phyloP scores from a whole-genome alignment of 495 filamentous ascomycete species.

The Penicillium flavigenum region DNA sequence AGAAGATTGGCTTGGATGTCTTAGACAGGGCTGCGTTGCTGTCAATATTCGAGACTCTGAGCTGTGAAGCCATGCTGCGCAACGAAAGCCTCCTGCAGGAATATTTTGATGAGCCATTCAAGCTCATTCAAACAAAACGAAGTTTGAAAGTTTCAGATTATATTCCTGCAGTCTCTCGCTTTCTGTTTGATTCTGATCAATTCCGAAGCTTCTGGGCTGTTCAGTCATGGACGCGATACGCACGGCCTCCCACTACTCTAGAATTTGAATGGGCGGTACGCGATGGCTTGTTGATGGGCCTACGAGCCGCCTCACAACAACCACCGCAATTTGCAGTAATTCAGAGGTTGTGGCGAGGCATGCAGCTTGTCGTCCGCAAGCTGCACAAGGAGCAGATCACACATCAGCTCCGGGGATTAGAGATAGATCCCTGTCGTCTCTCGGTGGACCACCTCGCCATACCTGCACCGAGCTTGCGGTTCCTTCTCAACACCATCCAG shows the following conservation, averaged over 20 bases:
- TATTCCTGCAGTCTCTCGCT: slow-evolving; percentile 74
- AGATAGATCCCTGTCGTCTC: slow-evolving; percentile 73
- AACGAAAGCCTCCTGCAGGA: slow-evolving; percentile 51
- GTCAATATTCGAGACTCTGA: slow-evolving; percentile 63
- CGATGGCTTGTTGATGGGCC: slow-evolving; percentile 54
- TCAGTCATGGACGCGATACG: slow-evolving; percentile 61
- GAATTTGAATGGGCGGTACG: slow-evolving; percentile 85
- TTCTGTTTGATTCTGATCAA: slow-evolving; percentile 69
- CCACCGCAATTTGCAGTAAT: slow-evolving; percentile 53
- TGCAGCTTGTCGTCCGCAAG: slow-evolving; percentile 65
- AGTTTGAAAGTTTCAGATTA: slow-evolving; percentile 66
- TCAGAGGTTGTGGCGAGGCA: slow-evolving; percentile 71
- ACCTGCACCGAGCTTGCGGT: slow-evolving; percentile 56
- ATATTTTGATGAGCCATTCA: slow-evolving; percentile 76
- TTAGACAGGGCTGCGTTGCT: slow-evolving; percentile 52
- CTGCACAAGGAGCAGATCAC: slow-evolving; percentile 74
- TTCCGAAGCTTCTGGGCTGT: slow-evolving; percentile 65
- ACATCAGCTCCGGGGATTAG: slow-evolving; percentile 72
- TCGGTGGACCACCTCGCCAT: slow-evolving; percentile 71
- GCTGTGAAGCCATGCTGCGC: slow-evolving; percentile 58
- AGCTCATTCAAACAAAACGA: slow-evolving; percentile 69
- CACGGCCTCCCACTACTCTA: slow-evolving; percentile 53
- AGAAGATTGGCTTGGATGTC: slow-evolving; percentile 47
- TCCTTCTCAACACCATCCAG: slow-evolving; percentile 64
- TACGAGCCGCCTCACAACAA: slow-evolving; percentile 42